Percentiles rank a stretch among this genome's conserved stretches.
phyloP scores from a whole-genome alignment of 768 basidiomycete genomes.

The Agaricus bisporus region DNA sequence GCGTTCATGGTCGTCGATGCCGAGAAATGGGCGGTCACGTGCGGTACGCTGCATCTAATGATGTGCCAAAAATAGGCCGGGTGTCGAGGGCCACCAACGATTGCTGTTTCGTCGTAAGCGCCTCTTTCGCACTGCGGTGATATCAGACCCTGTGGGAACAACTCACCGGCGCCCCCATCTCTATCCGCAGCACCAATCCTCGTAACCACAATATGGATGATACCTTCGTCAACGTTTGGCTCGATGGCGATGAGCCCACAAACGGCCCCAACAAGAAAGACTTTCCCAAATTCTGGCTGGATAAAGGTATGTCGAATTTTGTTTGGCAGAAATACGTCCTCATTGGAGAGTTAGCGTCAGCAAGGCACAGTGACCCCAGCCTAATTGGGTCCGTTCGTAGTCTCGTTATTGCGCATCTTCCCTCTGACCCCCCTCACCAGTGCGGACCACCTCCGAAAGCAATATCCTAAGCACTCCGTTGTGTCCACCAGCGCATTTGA shows the following conservation, averaged over 20 bases:
- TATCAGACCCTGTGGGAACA: slow-evolving; percentile 1
- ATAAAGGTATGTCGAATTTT: background rate
- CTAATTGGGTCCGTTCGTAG: slow-evolving; percentile 35
- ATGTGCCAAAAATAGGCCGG: background rate
- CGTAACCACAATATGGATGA: slow-evolving; percentile 20
- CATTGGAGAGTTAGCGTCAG: slow-evolving; percentile 36
- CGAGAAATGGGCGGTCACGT: slow-evolving; percentile 19
- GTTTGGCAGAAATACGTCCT: background rate
- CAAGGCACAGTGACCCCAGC: slow-evolving; percentile 37
- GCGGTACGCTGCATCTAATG: slow-evolving; percentile 1
- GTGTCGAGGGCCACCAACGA: background rate
- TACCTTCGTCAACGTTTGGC: slow-evolving; percentile 40
- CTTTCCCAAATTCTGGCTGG: slow-evolving; percentile 9
- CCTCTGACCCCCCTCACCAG: slow-evolving; percentile 17
- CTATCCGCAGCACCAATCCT: background rate
- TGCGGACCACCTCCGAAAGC: slow-evolving; percentile 41
- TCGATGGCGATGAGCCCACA: slow-evolving; percentile 18
- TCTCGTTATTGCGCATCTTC: background rate
- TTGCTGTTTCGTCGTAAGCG: no score
- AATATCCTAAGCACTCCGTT: slow-evolving; percentile 60
- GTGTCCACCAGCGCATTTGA: slow-evolving; percentile 43
- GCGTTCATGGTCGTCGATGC: slow-evolving; percentile 44
- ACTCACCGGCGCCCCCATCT: background rate
- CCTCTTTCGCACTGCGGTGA: background rate
- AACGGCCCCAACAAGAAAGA: background rate